Evolutionary conservation across 495 filamentous ascomycete species (phyloP).

Genomic region (Saxispiralis lemnorum): DNA sequence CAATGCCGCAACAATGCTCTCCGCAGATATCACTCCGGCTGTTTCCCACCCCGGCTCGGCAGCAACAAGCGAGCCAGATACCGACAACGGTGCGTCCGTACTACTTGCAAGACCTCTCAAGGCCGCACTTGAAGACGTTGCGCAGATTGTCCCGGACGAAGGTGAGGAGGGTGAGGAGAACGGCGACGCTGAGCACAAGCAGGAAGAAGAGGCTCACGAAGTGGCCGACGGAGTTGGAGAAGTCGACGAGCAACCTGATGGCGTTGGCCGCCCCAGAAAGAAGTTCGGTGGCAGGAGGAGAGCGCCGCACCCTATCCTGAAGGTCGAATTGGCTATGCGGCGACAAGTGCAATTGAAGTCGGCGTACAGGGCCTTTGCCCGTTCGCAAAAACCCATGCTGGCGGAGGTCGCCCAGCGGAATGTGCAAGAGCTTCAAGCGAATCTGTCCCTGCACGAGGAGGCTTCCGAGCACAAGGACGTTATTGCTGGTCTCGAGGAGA

Average conservation of each 20-base stretch:
- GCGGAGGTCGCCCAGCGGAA: constrained; percentile 21
- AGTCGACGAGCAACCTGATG: constrained; percentile 7
- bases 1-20: neutral
- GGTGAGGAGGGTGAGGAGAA: neutral
- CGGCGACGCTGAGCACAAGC: neutral
- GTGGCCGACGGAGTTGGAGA: constrained; percentile 11
- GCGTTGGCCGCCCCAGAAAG: constrained; percentile 10
- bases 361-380: constrained; percentile 20
- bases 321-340: constrained; percentile 23
- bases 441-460: constrained; percentile 16
- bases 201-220: constrained; percentile 1
- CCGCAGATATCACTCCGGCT: neutral
- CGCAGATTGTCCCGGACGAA: neutral
- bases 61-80: neutral
- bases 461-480: constrained; percentile 17
- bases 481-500: constrained; percentile 12
- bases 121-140: constrained; percentile 1
- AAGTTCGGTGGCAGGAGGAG: constrained; percentile 23
- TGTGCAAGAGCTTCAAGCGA: constrained; percentile 17
- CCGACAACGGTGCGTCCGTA: neutral
- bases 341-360: constrained; percentile 24
- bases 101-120: neutral
- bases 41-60: neutral
- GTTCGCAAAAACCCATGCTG: constrained; percentile 21
- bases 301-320: constrained; percentile 19